A percentile compares a stretch with the other conserved stretches of the same genome.
phyloP scores from a whole-genome alignment of 768 basidiomycete genomes.

The Pulveroboletus sp. region DNA sequence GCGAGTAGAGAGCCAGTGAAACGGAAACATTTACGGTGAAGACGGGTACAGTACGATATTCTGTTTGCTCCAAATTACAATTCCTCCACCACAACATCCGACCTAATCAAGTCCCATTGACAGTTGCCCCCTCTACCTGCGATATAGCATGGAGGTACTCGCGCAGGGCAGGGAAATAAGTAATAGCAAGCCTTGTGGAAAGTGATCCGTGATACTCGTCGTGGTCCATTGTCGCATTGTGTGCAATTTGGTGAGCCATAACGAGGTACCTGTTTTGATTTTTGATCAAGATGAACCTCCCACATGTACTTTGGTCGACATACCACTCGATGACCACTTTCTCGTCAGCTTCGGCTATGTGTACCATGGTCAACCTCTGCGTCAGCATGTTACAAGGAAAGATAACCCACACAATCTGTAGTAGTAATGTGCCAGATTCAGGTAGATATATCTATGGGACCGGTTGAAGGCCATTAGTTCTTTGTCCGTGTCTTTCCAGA shows the following conservation, averaged over 20 bases:
- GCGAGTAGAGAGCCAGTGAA: background rate
- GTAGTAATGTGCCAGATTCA: conserved; percentile 13
- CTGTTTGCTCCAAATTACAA: too few relatives aligned
- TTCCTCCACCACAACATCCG: too few relatives aligned
- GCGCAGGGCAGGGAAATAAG: conserved; percentile 3
- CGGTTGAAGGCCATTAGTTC: conserved; percentile 18
- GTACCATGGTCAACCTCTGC: background rate
- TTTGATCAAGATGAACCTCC: background rate
- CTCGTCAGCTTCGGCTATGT: background rate
- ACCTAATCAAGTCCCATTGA: background rate
- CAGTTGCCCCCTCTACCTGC: too few relatives aligned
- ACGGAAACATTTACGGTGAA: too few relatives aligned
- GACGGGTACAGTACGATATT: too few relatives aligned
- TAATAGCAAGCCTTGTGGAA: conserved; percentile 11
- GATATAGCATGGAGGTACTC: background rate
- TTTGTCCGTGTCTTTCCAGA: conserved; percentile 15
- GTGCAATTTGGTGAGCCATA: conserved; percentile 28
- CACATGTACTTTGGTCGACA: background rate
- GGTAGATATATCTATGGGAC: background rate
- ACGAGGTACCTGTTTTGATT: conserved; percentile 21
- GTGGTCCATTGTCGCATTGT: conserved; percentile 21
- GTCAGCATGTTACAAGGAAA: background rate
- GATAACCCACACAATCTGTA: conserved; percentile 1
- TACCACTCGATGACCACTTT: conserved; percentile 7
- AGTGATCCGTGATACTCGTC: conserved; percentile 26